These are phyloP conservation scores for Trichosanthes cucumerina DNA, from an alignment of 306 rosid genomes.

Conservation along the genomic window DNA sequence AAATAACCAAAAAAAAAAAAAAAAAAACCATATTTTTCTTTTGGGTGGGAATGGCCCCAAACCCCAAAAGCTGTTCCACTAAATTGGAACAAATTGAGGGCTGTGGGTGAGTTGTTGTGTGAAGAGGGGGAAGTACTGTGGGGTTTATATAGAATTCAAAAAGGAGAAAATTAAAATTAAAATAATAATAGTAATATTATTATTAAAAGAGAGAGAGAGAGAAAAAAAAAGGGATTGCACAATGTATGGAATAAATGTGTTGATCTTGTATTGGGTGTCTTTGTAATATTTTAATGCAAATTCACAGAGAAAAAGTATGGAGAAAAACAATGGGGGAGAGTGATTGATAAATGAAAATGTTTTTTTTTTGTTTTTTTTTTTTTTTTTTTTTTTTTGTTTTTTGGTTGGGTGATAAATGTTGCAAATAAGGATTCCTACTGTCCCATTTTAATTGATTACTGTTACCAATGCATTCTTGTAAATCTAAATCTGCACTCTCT, in stretches of 20 bases:
- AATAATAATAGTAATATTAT: no score
- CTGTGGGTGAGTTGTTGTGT: constrained; percentile 20
- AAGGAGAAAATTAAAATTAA: not conserved
- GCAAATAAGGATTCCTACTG: constrained; percentile 25
- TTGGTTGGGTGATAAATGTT: not conserved
- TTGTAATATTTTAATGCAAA: constrained; percentile 28
- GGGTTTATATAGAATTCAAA: constrained; percentile 49
- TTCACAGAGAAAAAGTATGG: constrained; percentile 23
- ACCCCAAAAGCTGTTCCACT: constrained; percentile 22
- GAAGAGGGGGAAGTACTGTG: constrained; percentile 19
- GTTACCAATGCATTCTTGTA: constrained; percentile 52
- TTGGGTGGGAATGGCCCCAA: not conserved
- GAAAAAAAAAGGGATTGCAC: constrained; percentile 20
- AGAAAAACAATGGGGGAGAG: constrained; percentile 9
- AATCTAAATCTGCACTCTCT: constrained; percentile 28
- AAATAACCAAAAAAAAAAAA: not conserved
- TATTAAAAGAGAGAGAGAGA: not conserved
- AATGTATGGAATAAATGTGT: constrained; percentile 54
- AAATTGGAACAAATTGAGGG: constrained; percentile 14
- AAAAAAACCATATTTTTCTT: not conserved
- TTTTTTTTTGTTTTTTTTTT: no score
- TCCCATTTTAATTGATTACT: constrained; percentile 31
- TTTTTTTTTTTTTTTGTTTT: no score
- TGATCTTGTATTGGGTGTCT: constrained; percentile 37
- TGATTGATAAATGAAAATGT: not conserved